Evolutionary conservation across 805 yeast genomes (phyloP).

Genomic region (Candida hungchunana): DNA sequence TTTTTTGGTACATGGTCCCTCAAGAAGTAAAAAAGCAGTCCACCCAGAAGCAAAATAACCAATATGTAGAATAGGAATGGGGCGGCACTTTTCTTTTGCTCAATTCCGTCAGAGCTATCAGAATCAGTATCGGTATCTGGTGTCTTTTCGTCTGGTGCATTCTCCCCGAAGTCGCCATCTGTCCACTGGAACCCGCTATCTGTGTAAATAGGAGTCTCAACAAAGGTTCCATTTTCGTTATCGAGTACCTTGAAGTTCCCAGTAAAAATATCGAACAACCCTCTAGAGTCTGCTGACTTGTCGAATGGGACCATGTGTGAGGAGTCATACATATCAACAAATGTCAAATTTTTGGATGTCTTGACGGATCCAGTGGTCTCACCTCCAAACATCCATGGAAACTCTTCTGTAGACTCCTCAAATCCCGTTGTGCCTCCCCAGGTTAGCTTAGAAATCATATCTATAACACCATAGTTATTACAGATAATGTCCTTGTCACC

Average conservation of each 20-base stretch:
- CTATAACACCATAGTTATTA: constrained; percentile 72
- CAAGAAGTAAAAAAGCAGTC: constrained; percentile 15
- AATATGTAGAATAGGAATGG: constrained; percentile 24
- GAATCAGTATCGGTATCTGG: constrained; percentile 1
- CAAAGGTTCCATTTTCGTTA: constrained; percentile 9
- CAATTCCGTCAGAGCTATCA: not conserved
- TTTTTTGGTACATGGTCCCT: constrained; percentile 16
- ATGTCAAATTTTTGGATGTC: constrained; percentile 71
- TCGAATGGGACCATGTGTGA: constrained; percentile 96
- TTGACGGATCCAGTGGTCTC: constrained; percentile 38
- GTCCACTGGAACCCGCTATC: constrained; percentile 8
- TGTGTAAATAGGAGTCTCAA: constrained; percentile 26
- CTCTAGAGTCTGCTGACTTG: constrained; percentile 62
- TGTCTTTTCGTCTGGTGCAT: too few relatives aligned
- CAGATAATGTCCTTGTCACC: constrained; percentile 91
- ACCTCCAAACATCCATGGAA: constrained; percentile 46
- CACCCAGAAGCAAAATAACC: constrained; percentile 20
- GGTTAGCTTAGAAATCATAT: constrained; percentile 52
- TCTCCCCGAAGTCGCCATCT: too few relatives aligned
- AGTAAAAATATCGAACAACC: constrained; percentile 53
- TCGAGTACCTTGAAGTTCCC: constrained; percentile 23
- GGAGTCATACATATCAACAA: constrained; percentile 66
- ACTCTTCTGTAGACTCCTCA: constrained; percentile 21
- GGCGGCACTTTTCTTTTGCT: constrained; percentile 16
- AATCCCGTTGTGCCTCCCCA: constrained; percentile 57